phyloP scores from a whole-genome alignment of 441 rosid species.

The Mallotus repandus region DNA sequence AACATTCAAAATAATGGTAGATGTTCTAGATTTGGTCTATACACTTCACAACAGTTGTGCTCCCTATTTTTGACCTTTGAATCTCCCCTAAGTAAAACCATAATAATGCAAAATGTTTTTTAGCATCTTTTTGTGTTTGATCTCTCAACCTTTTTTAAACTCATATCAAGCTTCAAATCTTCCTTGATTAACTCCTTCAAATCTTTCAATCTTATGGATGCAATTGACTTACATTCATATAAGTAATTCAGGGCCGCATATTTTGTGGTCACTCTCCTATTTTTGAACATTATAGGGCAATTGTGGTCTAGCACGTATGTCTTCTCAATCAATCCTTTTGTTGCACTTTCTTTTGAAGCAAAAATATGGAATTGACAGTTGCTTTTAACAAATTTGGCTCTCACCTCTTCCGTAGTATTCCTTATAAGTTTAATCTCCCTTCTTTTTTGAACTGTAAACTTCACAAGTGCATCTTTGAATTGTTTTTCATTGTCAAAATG shows the following conservation, averaged over 20 bases:
- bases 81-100: background rate
- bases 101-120: background rate
- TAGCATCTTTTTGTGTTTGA: background rate
- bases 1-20: no score
- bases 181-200: background rate
- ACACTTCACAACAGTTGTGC: background rate
- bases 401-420: background rate
- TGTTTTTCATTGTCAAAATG: no score
- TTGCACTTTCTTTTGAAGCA: background rate
- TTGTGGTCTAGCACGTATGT: background rate
- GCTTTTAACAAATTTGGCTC: background rate
- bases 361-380: background rate
- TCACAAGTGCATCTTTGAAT: background rate
- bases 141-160: background rate
- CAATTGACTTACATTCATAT: background rate
- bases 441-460: background rate
- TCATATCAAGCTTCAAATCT: background rate
- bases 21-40: background rate
- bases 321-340: background rate
- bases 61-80: no score
- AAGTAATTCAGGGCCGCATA: background rate
- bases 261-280: background rate
- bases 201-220: background rate
- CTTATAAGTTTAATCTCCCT: background rate
- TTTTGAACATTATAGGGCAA: background rate